These are phyloP conservation scores for Bocquillonia castaneifolia DNA, from an alignment of 441 rosid species.

Conservation along the genomic window DNA sequence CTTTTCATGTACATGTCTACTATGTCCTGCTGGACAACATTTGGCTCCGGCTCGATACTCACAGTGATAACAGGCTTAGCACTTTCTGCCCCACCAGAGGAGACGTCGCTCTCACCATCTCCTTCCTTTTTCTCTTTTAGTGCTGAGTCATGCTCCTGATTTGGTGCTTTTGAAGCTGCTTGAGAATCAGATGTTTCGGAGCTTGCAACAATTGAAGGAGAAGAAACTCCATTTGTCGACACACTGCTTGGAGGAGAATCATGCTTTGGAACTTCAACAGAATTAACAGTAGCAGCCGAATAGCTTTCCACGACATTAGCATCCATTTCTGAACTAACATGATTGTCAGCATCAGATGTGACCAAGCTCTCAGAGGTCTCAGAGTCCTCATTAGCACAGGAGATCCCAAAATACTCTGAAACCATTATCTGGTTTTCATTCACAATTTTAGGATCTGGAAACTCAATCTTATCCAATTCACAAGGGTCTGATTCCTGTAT, in stretches of 20 bases:
- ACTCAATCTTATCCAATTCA: constrained; percentile 88
- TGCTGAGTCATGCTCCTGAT: constrained; percentile 43
- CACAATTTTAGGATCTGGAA: constrained; percentile 84
- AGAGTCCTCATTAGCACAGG: constrained; percentile 51
- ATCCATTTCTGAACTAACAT: constrained; percentile 42
- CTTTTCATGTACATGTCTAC: constrained; percentile 98
- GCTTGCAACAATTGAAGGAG: constrained; percentile 57
- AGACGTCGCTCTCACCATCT: constrained; percentile 44
- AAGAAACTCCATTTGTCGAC: constrained; percentile 63
- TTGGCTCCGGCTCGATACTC: constrained; percentile 67
- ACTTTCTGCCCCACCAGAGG: constrained; percentile 41
- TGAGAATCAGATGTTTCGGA: constrained; percentile 50
- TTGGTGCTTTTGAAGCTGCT: constrained; percentile 40
- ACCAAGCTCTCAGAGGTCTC: constrained; percentile 61
- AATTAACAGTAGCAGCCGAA: constrained; percentile 38
- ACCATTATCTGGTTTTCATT: constrained; percentile 94
- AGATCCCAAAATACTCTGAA: constrained; percentile 76
- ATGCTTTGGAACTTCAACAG: constrained; percentile 47
- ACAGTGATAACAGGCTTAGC: constrained; percentile 47
- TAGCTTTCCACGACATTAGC: constrained; percentile 44
- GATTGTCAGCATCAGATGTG: constrained; percentile 53
- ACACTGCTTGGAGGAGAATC: constrained; percentile 81
- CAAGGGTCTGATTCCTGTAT: constrained; percentile 42
- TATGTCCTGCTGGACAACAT: constrained; percentile 83
- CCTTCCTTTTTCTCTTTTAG: constrained; percentile 38